These are phyloP conservation scores for Acanthochlamys bracteata DNA, from an alignment of 106 monocot species.

Conservation along the genomic window DNA sequence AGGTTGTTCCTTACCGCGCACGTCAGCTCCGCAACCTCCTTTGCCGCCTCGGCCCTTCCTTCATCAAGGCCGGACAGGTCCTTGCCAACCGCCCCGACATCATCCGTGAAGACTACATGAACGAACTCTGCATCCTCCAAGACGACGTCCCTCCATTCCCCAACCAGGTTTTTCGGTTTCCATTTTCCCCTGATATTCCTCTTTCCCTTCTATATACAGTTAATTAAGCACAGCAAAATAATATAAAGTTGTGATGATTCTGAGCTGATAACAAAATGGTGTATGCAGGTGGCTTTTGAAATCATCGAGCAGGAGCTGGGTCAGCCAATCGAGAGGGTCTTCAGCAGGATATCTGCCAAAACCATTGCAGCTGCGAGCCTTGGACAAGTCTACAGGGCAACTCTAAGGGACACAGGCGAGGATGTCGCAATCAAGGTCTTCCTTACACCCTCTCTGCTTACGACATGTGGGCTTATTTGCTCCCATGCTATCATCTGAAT, in stretches of 20 bases:
- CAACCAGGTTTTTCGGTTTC: slow-evolving; percentile 90
- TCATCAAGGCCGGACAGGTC: slow-evolving; percentile 98
- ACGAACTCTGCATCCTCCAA: slow-evolving; percentile 95
- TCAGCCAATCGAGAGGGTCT: slow-evolving; percentile 77
- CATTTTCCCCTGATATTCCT: too few species aligned
- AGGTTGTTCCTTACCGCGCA: slow-evolving; percentile 90
- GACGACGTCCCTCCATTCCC: slow-evolving; percentile 98
- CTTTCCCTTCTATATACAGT: too few species aligned
- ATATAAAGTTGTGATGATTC: too few species aligned
- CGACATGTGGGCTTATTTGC: too few species aligned
- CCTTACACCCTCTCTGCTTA: too few species aligned
- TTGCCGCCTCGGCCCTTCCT: slow-evolving; percentile 86
- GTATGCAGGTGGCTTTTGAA: slow-evolving; percentile 52
- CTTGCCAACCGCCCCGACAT: slow-evolving; percentile 98
- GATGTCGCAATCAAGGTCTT: slow-evolving; percentile 98
- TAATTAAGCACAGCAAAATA: too few species aligned
- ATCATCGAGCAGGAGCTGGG: slow-evolving; percentile 97
- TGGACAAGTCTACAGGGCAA: slow-evolving; percentile 95
- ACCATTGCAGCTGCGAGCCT: slow-evolving; percentile 96
- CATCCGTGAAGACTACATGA: slow-evolving; percentile 98
- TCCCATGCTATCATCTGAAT: too few species aligned
- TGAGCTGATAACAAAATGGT: too few species aligned
- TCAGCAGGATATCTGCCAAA: slow-evolving; percentile 77
- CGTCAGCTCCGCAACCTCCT: slow-evolving; percentile 90
- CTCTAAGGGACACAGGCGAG: slow-evolving; percentile 91